These are phyloP conservation scores for Globisporangium middletonii DNA, from an alignment of 352 stramenopile species.

Conservation along the genomic window DNA sequence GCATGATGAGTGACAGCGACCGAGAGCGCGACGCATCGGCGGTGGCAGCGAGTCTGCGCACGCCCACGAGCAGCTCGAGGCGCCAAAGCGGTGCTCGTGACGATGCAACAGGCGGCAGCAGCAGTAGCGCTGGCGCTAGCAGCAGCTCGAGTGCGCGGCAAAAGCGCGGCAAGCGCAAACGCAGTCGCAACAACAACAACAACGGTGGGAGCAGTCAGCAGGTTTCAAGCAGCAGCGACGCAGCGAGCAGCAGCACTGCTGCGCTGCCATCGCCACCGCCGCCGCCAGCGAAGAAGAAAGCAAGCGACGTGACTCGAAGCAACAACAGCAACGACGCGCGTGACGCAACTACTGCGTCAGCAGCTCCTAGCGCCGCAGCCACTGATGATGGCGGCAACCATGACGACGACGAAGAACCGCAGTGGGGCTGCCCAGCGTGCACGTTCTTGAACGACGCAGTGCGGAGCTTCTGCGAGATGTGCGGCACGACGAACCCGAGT, in stretches of 20 bases:
- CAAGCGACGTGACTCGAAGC: not conserved
- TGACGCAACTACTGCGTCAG: constrained; percentile 7
- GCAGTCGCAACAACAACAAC: constrained; percentile 12
- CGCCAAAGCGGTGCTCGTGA: not conserved
- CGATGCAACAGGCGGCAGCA: not conserved
- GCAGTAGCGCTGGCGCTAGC: not conserved
- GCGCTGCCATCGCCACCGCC: not conserved
- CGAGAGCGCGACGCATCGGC: no score
- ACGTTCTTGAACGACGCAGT: constrained; percentile 64
- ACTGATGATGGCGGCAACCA: constrained; percentile 2
- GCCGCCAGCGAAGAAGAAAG: constrained; percentile 6
- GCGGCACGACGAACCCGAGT: constrained; percentile 49
- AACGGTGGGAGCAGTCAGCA: not conserved
- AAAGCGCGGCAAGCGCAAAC: constrained; percentile 31
- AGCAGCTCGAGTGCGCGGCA: constrained; percentile 10
- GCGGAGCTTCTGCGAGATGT: constrained; percentile 74
- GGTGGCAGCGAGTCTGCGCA: no score
- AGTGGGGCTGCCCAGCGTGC: constrained; percentile 64
- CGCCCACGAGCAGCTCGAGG: not conserved
- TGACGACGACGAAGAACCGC: constrained; percentile 9
- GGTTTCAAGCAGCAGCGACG: not conserved
- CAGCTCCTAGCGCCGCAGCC: constrained; percentile 3
- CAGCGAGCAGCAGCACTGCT: constrained; percentile 1
- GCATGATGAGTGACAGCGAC: no score
- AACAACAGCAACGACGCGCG: not conserved